Conservation (phyloP, 257 asterid genomes). For the Solanum microdontum region DNA sequence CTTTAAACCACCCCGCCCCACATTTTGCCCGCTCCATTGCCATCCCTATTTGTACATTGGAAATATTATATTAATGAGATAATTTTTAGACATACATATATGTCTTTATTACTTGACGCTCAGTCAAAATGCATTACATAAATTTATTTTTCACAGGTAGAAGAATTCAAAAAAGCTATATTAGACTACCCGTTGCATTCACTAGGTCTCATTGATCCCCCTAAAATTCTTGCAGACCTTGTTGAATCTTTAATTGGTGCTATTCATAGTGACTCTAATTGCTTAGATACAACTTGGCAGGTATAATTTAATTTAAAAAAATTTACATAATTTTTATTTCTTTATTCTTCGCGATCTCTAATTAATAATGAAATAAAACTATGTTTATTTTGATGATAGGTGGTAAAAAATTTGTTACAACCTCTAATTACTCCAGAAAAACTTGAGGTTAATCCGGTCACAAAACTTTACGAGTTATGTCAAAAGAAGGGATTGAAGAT, state of each 20-base stretch:
- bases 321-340: background rate
- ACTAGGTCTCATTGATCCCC: slow-evolving; percentile 33
- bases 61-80: no score
- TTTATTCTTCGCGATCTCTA: background rate
- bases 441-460: slow-evolving; percentile 23
- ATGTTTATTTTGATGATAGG: slow-evolving; percentile 5
- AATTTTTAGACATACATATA: no score
- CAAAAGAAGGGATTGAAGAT: slow-evolving; percentile 10
- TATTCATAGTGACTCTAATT: background rate
- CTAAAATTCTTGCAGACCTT: slow-evolving; percentile 46
- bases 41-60: no score
- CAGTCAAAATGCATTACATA: no score
- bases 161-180: slow-evolving; percentile 21
- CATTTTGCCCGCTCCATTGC: no score
- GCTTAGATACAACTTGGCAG: background rate
- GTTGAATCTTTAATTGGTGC: slow-evolving; percentile 51
- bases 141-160: slow-evolving; percentile 8
- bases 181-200: slow-evolving; percentile 37
- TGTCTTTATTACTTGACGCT: no score
- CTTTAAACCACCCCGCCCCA: no score
- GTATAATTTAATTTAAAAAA: background rate
- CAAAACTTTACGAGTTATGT: slow-evolving; percentile 19
- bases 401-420: slow-evolving; percentile 13
- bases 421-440: slow-evolving; percentile 27
- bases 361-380: no score